Evolutionary conservation across 2,329 filamentous ascomycete species (phyloP).

Genomic region (Dothideomycetes sp.): DNA sequence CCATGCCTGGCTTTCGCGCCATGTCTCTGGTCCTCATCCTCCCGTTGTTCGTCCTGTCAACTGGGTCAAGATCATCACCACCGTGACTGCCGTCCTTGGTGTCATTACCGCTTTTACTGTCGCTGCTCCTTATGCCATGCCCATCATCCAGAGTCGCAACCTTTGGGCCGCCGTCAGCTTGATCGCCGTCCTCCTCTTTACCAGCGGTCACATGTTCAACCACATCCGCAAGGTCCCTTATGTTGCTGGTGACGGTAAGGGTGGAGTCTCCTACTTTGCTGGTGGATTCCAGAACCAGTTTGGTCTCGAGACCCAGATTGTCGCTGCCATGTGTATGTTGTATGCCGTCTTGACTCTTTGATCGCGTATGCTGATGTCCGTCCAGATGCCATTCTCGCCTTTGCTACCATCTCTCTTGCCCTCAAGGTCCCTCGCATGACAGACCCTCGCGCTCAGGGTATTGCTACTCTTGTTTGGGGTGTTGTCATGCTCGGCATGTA

Average conservation of each 20-base stretch:
- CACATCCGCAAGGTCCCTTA: constrained; percentile 96
- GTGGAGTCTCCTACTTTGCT: constrained; percentile 84
- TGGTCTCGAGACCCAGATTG: constrained; percentile 88
- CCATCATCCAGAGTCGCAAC: constrained; percentile 80
- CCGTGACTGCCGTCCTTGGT: constrained; percentile 61
- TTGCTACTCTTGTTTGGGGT: constrained; percentile 73
- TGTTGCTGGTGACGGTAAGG: constrained; percentile 72
- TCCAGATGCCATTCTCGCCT: constrained; percentile 69
- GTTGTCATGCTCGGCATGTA: constrained; percentile 72
- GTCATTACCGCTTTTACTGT: constrained; percentile 59
- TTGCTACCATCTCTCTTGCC: constrained; percentile 82
- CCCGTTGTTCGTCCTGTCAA: constrained; percentile 77
- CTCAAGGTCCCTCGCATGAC: constrained; percentile 85
- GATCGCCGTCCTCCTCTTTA: constrained; percentile 85
- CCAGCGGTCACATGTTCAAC: constrained; percentile 98
- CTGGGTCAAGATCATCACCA: constrained; percentile 64
- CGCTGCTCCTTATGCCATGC: constrained; percentile 68
- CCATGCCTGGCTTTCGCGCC: constrained; percentile 67
- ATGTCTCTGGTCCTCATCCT: constrained; percentile 68
- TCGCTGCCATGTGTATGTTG: constrained; percentile 82
- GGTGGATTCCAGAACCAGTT: constrained; percentile 88
- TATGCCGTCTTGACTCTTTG: constrained; percentile 2
- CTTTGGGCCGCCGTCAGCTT: constrained; percentile 87
- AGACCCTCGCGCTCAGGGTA: constrained; percentile 66
- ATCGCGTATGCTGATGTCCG: constrained; percentile 13